Conservation (phyloP, 164 flowering plant species). For the Chloranthus sessilifolius region DNA sequence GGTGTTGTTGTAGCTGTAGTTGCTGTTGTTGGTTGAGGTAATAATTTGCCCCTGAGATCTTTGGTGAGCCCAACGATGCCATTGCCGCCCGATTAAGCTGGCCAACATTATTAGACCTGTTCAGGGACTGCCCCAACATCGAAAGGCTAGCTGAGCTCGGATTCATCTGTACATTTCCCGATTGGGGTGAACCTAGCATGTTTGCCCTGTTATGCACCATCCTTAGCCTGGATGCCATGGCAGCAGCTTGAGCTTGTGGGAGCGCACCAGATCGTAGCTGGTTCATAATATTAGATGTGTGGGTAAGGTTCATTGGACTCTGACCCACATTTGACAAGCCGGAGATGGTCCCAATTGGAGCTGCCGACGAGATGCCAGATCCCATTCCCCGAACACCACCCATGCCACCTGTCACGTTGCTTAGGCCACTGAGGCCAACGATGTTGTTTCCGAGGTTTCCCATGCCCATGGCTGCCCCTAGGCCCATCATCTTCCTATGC, state of each 20-base stretch:
- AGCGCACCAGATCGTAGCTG: constrained; percentile 45
- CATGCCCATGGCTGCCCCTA: constrained; percentile 51
- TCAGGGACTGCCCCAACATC: constrained; percentile 61
- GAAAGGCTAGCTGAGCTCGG: constrained; percentile 57
- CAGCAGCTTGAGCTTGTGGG: constrained; percentile 19
- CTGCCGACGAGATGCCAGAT: constrained; percentile 54
- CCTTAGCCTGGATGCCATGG: constrained; percentile 37
- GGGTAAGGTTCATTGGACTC: constrained; percentile 47
- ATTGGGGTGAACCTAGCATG: constrained; percentile 46
- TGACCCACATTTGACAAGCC: constrained; percentile 39
- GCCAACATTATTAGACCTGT: constrained; percentile 39
- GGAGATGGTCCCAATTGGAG: constrained; percentile 38
- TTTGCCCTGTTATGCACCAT: constrained; percentile 36
- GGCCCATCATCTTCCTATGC: constrained; percentile 69
- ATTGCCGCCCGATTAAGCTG: constrained; percentile 54
- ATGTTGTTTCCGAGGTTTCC: constrained; percentile 58
- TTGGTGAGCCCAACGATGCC: constrained; percentile 84
- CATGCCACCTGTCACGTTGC: constrained; percentile 56
- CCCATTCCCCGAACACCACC: constrained; percentile 66
- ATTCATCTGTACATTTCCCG: constrained; percentile 65
- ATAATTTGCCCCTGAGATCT: constrained; percentile 52
- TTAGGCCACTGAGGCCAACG: constrained; percentile 59
- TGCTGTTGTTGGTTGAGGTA: constrained; percentile 62
- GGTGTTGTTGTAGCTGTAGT: constrained; percentile 28
- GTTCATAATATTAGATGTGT: constrained; percentile 36